Base-by-base conservation (phyloP, 306 rosid genomes). In the Quercus agrifolia region DNA sequence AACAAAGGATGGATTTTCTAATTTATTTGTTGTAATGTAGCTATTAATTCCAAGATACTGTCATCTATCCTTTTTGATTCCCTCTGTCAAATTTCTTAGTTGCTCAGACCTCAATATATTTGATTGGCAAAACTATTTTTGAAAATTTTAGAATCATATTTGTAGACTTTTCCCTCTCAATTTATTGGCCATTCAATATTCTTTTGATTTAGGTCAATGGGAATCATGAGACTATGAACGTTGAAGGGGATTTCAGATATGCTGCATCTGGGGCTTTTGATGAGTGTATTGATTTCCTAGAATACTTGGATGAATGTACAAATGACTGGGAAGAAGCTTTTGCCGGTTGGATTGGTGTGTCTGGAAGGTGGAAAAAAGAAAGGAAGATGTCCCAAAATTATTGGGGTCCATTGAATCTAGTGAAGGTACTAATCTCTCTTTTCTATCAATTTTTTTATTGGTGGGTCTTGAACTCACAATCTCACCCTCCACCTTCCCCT, bases 211-310 rank as follows among this genome's bases (percentile, higher is more conserved):
- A 95, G 97, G 97, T 95, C 62, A 90, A 91, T 73, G 98, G 98
- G 66, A 95, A 95, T 82, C 99, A 95, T 70, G 97, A 95, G 85
- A 90, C 96, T n/a, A 90, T 95, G 94, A 95, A 95, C 25, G 92
- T 95, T 79, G 97, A 95, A 84, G 98, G 99, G 73, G 97, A 95
- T 88, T 95, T 91, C 85, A 88, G 98, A 87, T 93, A 90, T 59
- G 97, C 87, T 54, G 97, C 89, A 0, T 76, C 84, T 19, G 97
- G 92, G 64, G 97, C 90, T 71, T 95, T 93, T 82, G 94, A 93
- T 73, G 99, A 95, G 83, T 90, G 96, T 75, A 79, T 55, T 74
- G 87, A 89, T 85, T 95, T 95, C 85, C 71, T 93, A 80, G 96
- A 95, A 81, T 88, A 92, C 84, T 75, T 91, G 80, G 87, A 83